Evolutionary conservation across 1,284 basidiomycete genomes (phyloP).

Genomic region (Hemileia vastatrix): DNA sequence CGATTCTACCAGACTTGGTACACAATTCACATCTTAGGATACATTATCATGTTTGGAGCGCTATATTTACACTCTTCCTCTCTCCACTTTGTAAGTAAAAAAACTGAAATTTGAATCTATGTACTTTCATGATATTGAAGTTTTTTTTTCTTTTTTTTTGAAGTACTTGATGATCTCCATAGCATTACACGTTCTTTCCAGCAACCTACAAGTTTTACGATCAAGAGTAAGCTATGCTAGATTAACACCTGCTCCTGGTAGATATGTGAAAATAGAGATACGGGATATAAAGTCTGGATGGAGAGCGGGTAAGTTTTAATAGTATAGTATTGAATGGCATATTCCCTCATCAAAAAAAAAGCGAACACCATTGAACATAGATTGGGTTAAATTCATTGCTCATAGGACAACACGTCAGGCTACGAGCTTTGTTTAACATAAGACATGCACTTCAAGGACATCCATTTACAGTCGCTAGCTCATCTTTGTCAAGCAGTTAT

Average conservation of each 20-base stretch:
- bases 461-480: slow-evolving; percentile 22
- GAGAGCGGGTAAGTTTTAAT: slow-evolving; percentile 12
- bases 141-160: neutral
- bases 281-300: slow-evolving; percentile 13
- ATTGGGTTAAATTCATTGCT: neutral
- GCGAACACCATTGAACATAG: neutral
- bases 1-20: slow-evolving; percentile 13
- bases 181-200: slow-evolving; percentile 11
- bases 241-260: slow-evolving; percentile 17
- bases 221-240: slow-evolving; percentile 6
- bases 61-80: slow-evolving; percentile 7
- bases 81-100: slow-evolving; percentile 13
- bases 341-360: neutral
- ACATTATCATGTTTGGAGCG: slow-evolving; percentile 7
- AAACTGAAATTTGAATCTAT: too few species aligned
- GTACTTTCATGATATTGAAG: too few species aligned
- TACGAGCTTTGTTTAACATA: slow-evolving; percentile 10
- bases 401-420: slow-evolving; percentile 19
- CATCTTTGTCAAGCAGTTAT: slow-evolving; percentile 1
- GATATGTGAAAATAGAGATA: slow-evolving; percentile 17
- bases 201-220: slow-evolving; percentile 13
- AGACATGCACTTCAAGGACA: slow-evolving; percentile 11
- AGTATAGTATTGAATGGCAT: neutral
- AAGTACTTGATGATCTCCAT: slow-evolving; percentile 16
- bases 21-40: slow-evolving; percentile 14